Percentiles rank a stretch among this genome's conserved stretches.
Conservation (phyloP, 495 filamentous ascomycete species). For the Bacidia gigantensis region DNA sequence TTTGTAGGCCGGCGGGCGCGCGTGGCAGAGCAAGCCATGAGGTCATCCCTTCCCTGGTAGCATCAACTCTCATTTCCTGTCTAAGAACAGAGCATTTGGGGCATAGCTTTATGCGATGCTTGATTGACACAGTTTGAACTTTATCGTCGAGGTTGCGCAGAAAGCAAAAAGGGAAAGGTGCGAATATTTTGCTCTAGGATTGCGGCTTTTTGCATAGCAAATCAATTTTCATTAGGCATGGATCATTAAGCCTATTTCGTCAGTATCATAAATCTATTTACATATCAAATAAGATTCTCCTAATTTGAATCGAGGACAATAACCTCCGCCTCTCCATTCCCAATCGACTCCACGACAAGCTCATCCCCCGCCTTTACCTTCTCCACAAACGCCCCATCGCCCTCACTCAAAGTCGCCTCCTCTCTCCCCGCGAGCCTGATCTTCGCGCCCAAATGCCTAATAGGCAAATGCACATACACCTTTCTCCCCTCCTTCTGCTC, state of each 20-base stretch:
- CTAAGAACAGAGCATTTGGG: too few relatives aligned
- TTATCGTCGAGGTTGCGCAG: too few relatives aligned
- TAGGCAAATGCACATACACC: conserved; percentile 62
- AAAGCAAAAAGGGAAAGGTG: too few relatives aligned
- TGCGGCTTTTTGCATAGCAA: too few relatives aligned
- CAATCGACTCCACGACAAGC: conserved; percentile 47
- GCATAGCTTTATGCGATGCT: too few relatives aligned
- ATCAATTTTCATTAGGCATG: background rate
- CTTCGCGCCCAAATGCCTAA: conserved; percentile 27
- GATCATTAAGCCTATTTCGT: conserved; percentile 10
- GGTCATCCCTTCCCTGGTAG: too few relatives aligned
- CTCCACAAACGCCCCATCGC: conserved; percentile 59
- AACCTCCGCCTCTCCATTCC: conserved; percentile 53
- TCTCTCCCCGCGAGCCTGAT: conserved; percentile 42
- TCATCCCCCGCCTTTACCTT: conserved; percentile 43
- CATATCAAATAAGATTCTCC: background rate
- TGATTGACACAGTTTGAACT: too few relatives aligned
- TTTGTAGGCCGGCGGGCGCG: too few relatives aligned
- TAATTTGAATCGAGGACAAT: conserved; percentile 45
- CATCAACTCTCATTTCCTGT: too few relatives aligned
- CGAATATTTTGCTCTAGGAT: too few relatives aligned
- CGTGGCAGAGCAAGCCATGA: too few relatives aligned
- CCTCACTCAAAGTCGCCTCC: conserved; percentile 48
- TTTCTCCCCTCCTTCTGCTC: conserved; percentile 42
- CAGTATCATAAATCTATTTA: too few relatives aligned